These are phyloP conservation scores for Breynia disticha DNA, from an alignment of 441 rosid genomes.

Conservation along the genomic window DNA sequence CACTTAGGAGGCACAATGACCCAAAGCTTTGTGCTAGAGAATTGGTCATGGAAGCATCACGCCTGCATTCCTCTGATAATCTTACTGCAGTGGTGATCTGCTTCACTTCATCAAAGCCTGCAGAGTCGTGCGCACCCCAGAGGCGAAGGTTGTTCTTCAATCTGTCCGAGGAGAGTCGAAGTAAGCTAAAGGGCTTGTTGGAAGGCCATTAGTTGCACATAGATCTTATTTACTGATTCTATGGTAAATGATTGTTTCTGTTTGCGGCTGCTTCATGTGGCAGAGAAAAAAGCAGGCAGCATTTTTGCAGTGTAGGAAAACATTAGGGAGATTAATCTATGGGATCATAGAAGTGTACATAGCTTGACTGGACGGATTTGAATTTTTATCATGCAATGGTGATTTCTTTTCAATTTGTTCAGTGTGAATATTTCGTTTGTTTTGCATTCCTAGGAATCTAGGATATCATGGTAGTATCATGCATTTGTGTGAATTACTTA, in stretches of 20 bases:
- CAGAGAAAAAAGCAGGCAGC: slow-evolving; percentile 35
- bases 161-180: slow-evolving; percentile 61
- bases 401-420: too few relatives aligned
- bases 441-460: too few relatives aligned
- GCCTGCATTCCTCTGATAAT: slow-evolving; percentile 51
- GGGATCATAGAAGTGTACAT: slow-evolving; percentile 3
- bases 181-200: slow-evolving; percentile 47
- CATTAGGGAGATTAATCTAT: background rate
- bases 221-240: slow-evolving; percentile 6
- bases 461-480: too few relatives aligned
- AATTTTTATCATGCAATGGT: too few relatives aligned
- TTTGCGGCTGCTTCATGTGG: slow-evolving; percentile 39
- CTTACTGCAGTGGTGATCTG: slow-evolving; percentile 57
- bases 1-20: slow-evolving; percentile 54
- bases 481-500: too few relatives aligned
- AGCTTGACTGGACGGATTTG: too few relatives aligned
- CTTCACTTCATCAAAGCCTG: slow-evolving; percentile 24
- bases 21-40: slow-evolving; percentile 62
- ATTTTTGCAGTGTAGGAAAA: slow-evolving; percentile 39
- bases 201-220: slow-evolving; percentile 51
- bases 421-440: too few relatives aligned
- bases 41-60: slow-evolving; percentile 55
- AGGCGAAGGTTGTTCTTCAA: slow-evolving; percentile 33
- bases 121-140: slow-evolving; percentile 38
- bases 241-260: slow-evolving; percentile 14